These are phyloP conservation scores for Vitis hybrid DNA, from an alignment of 177 flowering plant species.

Conservation along the genomic window DNA sequence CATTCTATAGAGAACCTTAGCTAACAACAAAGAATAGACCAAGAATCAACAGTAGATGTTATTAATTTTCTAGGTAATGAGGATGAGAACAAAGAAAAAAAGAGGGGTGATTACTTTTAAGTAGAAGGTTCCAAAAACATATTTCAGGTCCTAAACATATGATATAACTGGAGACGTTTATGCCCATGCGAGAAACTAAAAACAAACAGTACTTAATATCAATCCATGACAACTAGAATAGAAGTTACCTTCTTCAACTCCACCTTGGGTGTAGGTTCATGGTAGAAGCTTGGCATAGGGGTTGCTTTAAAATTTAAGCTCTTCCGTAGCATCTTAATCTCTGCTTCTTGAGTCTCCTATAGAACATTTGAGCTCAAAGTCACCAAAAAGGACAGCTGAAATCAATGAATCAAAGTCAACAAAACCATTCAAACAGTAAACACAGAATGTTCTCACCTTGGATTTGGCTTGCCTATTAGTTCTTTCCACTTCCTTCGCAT, in stretches of 20 bases:
- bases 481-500: constrained; percentile 9
- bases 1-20: too few species aligned
- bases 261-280: constrained; percentile 4
- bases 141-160: not conserved
- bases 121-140: not conserved
- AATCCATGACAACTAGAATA: not conserved
- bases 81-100: too few species aligned
- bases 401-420: not conserved
- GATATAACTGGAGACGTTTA: too few species aligned
- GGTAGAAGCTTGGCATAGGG: constrained; percentile 16
- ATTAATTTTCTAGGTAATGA: too few species aligned
- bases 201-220: not conserved
- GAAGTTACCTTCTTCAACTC: constrained; percentile 5
- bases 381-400: not conserved
- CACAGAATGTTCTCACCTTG: not conserved
- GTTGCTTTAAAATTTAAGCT: constrained; percentile 15
- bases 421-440: not conserved
- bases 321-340: constrained; percentile 11
- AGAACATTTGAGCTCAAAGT: not conserved
- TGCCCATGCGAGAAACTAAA: not conserved
- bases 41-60: too few species aligned
- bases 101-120: too few species aligned
- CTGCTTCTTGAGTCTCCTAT: constrained; percentile 12
- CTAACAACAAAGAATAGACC: too few species aligned
- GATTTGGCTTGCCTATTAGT: constrained; percentile 5